A percentile compares a stretch with the other conserved stretches of the same genome.
These are phyloP conservation scores for Ascodesmis nigricans DNA, from an alignment of 495 filamentous ascomycete species.

Conservation along the genomic window DNA sequence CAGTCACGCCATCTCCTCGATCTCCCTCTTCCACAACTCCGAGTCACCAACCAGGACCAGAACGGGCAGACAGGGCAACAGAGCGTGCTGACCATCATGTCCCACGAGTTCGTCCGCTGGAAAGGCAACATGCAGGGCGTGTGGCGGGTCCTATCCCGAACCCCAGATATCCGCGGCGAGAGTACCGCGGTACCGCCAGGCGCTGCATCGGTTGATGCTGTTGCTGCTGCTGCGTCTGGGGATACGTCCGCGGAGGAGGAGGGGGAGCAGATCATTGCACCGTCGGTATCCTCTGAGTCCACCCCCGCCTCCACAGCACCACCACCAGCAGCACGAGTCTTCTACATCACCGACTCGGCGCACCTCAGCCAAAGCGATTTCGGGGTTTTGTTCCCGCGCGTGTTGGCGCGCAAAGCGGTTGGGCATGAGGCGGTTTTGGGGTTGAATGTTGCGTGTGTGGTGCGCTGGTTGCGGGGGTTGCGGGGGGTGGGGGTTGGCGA, in stretches of 20 bases:
- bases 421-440: slow-evolving; percentile 39
- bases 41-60: slow-evolving; percentile 11
- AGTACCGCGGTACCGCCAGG: no score
- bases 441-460: no score
- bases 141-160: slow-evolving; percentile 32
- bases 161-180: slow-evolving; percentile 22
- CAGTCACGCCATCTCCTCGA: slow-evolving; percentile 35
- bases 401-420: slow-evolving; percentile 35
- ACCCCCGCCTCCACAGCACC: not conserved
- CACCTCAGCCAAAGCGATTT: slow-evolving; percentile 61
- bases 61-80: slow-evolving; percentile 24
- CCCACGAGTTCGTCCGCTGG: slow-evolving; percentile 53
- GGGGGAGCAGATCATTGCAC: slow-evolving; percentile 10
- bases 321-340: slow-evolving; percentile 29
- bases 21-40: slow-evolving; percentile 44
- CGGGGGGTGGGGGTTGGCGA: no score
- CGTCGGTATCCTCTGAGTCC: no score
- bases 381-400: slow-evolving; percentile 49
- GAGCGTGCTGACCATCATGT: slow-evolving; percentile 41
- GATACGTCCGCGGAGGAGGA: not conserved
- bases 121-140: slow-evolving; percentile 36
- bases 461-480: no score
- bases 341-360: slow-evolving; percentile 38
- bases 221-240: no score
- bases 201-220: no score